Conservation (phyloP, 2,329 filamentous ascomycete genomes). For the Penicillium psychrosexuale region DNA sequence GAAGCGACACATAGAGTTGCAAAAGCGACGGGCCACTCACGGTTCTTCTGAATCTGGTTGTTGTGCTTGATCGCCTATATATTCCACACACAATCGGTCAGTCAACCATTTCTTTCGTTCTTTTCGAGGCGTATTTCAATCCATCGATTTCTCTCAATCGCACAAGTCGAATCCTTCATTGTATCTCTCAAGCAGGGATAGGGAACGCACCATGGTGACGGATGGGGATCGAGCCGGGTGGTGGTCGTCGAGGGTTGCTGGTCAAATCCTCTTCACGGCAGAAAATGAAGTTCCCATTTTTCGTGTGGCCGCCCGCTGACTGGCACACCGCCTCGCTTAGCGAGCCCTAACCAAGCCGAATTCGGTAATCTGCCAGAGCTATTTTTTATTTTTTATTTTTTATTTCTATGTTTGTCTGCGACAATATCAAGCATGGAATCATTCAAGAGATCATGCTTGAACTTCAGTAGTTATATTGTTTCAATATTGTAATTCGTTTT, state of each 20-base stretch:
- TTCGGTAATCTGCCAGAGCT: constrained; percentile 23
- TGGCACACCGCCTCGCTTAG: constrained; percentile 44
- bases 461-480: constrained; percentile 2
- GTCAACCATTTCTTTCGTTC: constrained; percentile 19
- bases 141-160: constrained; percentile 9
- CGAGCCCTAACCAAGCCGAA: constrained; percentile 40
- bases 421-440: not conserved
- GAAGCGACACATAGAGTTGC: constrained; percentile 2
- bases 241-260: constrained; percentile 47
- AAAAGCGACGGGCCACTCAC: constrained; percentile 52
- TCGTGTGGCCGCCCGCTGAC: constrained; percentile 42
- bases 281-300: constrained; percentile 38
- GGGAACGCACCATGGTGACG: constrained; percentile 50
- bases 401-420: not conserved
- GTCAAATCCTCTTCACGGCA: constrained; percentile 43
- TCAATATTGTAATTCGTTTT: not conserved
- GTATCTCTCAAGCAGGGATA: constrained; percentile 15
- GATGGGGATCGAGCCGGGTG: constrained; percentile 52
- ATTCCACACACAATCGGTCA: constrained; percentile 30
- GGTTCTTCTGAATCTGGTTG: constrained; percentile 96
- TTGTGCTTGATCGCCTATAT: constrained; percentile 97
- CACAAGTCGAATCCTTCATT: constrained; percentile 14
- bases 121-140: constrained; percentile 9
- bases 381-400: not conserved
- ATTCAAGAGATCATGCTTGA: not conserved